Base-by-base conservation (phyloP, 805 yeast genomes). In the Spathaspora gorwiae region DNA sequence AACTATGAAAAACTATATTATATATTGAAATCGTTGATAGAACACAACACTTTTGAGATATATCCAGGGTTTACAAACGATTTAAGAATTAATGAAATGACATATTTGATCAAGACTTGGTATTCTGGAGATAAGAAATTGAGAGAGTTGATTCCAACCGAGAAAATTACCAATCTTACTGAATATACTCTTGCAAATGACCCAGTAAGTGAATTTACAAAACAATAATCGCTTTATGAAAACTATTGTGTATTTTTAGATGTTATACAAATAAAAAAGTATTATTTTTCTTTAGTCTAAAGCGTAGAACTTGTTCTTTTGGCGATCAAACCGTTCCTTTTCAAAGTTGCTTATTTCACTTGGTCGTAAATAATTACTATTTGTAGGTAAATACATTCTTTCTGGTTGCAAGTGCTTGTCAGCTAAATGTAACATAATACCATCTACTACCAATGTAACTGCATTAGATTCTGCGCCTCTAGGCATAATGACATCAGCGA, bases 401-500 rank as follows among this genome's bases (percentile, higher is more conserved):
- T 51, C 59, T 10, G 55, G 43, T 9, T 46, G 44, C 10, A 29
- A 43, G 39, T 47, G 31, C 34, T 37, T 47, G 19, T 42, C 49
- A 12, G 46, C 54, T 35, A 66, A 54, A 33, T 54, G 57, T 7
- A 79, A 76, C 30, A 73, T 62, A 3, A 87, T 59, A 0, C 90
- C 92, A 54, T 83, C 88, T 15, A 83, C 76, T 11, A 87, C 75
- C 47, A 87, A 65, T 9, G 66, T 57, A 5, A 84, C 71, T 8
- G 86, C 87, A 31, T 73, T 66, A 2, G 64, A 49, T 46, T 83
- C 88, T 6, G 83, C 78, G 2, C 90, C 92, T 32, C 81, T 68
- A 1, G 92, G 90, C 55, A 87, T 68, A 26, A 87, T 76, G 6
- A 86, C 81, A 61, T 87, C 95, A 1, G 95, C 88, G 47, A 67